Percentiles rank a stretch among this genome's conserved stretches.
These are phyloP conservation scores for Gynostemma pentaphyllum DNA, from an alignment of 306 rosid genomes.

Conservation along the genomic window DNA sequence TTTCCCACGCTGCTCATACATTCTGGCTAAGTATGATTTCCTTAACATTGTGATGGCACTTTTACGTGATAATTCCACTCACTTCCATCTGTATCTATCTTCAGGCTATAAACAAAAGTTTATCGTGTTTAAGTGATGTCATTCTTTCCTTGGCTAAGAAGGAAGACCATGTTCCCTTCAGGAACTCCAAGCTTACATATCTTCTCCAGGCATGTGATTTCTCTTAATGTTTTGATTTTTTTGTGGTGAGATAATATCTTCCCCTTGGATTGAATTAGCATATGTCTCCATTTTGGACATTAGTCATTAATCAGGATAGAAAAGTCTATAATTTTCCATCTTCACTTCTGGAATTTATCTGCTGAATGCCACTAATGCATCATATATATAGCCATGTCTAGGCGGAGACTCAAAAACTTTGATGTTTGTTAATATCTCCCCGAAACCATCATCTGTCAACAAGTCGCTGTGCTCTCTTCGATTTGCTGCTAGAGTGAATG, in stretches of 20 bases:
- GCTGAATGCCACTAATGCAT: neutral
- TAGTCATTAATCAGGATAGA: too few species aligned
- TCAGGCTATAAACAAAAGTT: conserved; percentile 91
- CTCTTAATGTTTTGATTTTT: too few species aligned
- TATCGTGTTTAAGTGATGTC: conserved; percentile 78
- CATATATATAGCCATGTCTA: conserved; percentile 66
- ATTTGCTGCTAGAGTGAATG: conserved; percentile 85
- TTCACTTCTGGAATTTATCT: neutral
- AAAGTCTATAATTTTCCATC: neutral
- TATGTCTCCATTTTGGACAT: neutral
- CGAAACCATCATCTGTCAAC: conserved; percentile 57
- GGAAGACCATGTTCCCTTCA: conserved; percentile 86
- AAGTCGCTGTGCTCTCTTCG: conserved; percentile 92
- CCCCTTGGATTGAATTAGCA: neutral
- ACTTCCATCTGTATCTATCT: conserved; percentile 10
- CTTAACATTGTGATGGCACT: neutral
- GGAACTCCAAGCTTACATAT: conserved; percentile 85
- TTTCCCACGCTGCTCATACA: neutral
- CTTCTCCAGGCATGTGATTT: conserved; percentile 82
- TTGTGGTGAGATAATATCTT: too few species aligned
- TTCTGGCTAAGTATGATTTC: neutral
- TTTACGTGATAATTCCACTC: neutral
- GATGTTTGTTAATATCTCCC: conserved; percentile 87
- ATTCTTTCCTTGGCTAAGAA: conserved; percentile 87
- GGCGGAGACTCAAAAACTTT: conserved; percentile 93